Conservation (phyloP, 139 green algal genomes). For the Micractinium sp. region DNA sequence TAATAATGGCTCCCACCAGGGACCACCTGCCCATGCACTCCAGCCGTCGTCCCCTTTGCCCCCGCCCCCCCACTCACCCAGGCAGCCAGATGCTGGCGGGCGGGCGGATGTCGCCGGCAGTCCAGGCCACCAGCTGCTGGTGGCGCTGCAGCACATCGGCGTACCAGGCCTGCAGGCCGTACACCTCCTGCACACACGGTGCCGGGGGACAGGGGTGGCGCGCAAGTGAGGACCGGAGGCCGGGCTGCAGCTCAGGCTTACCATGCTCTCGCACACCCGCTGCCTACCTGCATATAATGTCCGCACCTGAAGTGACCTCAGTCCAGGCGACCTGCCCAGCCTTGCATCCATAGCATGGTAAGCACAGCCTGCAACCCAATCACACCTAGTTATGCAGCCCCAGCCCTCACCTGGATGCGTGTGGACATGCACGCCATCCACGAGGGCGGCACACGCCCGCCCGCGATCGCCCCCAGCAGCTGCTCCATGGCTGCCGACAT, state of each 20-base stretch:
- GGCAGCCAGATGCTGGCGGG: slow-evolving; percentile 84
- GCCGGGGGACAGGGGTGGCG: slow-evolving; percentile 61
- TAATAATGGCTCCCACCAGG: too few species aligned
- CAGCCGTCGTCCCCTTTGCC: neutral
- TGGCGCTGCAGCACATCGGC: slow-evolving; percentile 77
- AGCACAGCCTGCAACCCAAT: slow-evolving; percentile 20
- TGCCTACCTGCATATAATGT: too few species aligned
- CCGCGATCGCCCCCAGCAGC: slow-evolving; percentile 2
- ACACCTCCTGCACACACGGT: slow-evolving; percentile 45
- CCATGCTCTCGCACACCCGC: too few species aligned
- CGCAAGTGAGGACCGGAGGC: slow-evolving; percentile 33
- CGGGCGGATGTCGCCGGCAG: slow-evolving; percentile 69
- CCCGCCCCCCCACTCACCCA: slow-evolving; percentile 32
- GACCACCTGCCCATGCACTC: too few species aligned
- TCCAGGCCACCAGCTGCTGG: slow-evolving; percentile 87
- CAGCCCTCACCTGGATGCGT: slow-evolving; percentile 74
- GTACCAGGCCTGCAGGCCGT: slow-evolving; percentile 73
- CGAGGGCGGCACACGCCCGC: slow-evolving; percentile 44
- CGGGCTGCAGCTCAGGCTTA: too few species aligned
- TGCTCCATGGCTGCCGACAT: slow-evolving; percentile 85
- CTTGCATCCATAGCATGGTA: neutral
- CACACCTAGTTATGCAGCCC: slow-evolving; percentile 59
- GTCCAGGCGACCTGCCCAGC: too few species aligned
- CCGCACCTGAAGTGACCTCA: too few species aligned
- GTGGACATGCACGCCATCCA: slow-evolving; percentile 90